Percentiles rank a stretch among this genome's conserved stretches.
phyloP scores from a whole-genome alignment of 2,329 filamentous ascomycete species.

The Calonectria leucothoes region DNA sequence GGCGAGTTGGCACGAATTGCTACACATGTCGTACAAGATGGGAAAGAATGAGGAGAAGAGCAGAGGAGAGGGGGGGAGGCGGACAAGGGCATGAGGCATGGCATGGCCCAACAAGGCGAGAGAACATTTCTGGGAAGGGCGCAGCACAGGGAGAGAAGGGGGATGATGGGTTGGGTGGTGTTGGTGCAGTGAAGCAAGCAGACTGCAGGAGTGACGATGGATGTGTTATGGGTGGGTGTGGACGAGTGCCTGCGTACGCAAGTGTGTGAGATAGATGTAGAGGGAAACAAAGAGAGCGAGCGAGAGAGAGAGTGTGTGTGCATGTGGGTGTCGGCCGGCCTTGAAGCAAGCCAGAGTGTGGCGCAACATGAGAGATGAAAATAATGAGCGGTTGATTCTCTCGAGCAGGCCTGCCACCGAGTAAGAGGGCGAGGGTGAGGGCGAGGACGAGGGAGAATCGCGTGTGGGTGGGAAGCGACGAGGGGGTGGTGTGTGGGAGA shows the following conservation, averaged over 20 bases:
- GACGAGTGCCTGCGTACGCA: not conserved
- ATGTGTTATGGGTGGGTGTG: not conserved
- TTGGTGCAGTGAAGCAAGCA: not conserved
- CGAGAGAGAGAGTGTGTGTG: not conserved
- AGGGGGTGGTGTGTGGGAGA: not conserved
- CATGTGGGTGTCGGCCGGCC: not conserved
- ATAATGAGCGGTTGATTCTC: not conserved
- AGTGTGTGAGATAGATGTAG: not conserved
- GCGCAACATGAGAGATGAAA: not conserved
- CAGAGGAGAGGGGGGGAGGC: not conserved
- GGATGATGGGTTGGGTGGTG: constrained; percentile 8
- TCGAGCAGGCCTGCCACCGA: not conserved
- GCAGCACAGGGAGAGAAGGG: constrained; percentile 6
- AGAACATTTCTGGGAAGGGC: constrained; percentile 5
- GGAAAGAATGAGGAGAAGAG: constrained; percentile 6
- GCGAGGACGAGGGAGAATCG: not conserved
- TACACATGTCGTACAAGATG: not conserved
- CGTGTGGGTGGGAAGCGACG: not conserved
- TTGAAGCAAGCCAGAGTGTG: not conserved
- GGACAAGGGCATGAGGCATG: constrained; percentile 1
- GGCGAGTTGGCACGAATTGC: not conserved
- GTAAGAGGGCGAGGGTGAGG: not conserved
- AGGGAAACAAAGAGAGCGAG: no score
- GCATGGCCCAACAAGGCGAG: constrained; percentile 16
- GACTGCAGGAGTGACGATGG: not conserved